Conservation (phyloP, 2,329 filamentous ascomycete genomes). For the Geosmithia morbida region DNA sequence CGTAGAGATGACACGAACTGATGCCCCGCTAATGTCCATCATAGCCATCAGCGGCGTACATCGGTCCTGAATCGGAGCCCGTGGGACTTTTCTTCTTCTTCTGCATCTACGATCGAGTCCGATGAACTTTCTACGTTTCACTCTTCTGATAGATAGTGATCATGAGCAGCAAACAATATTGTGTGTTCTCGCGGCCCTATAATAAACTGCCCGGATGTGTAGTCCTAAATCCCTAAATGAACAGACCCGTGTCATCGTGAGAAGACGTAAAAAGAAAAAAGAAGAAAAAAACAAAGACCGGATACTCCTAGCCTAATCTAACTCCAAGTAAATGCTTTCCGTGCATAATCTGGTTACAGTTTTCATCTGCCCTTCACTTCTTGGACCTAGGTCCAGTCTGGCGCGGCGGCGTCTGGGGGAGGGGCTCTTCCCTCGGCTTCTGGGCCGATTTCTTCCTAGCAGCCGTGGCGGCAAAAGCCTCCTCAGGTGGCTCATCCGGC, state of each 20-base stretch:
- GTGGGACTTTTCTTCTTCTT: no score
- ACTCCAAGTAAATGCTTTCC: background rate
- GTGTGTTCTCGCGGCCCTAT: no score
- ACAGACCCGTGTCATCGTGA: background rate
- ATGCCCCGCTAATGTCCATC: no score
- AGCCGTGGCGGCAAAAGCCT: conserved; percentile 44
- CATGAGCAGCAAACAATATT: no score
- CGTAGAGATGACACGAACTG: no score
- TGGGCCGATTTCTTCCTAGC: conserved; percentile 15
- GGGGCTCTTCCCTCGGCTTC: background rate
- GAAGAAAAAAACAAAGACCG: background rate
- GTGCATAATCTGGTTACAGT: background rate
- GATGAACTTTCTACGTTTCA: no score
- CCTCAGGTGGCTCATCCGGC: conserved; percentile 51
- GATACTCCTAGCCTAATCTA: background rate
- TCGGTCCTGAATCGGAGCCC: no score
- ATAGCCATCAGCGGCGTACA: no score
- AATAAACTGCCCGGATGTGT: no score
- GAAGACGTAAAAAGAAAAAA: background rate
- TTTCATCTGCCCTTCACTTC: background rate
- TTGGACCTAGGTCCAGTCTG: background rate
- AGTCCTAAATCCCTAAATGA: background rate
- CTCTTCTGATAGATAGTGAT: no score
- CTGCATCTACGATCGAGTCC: no score
- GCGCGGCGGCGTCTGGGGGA: background rate